Percentiles rank a stretch among this genome's conserved stretches.
Conservation (phyloP, 2,329 filamentous ascomycete species). For the Venturia pyrina region DNA sequence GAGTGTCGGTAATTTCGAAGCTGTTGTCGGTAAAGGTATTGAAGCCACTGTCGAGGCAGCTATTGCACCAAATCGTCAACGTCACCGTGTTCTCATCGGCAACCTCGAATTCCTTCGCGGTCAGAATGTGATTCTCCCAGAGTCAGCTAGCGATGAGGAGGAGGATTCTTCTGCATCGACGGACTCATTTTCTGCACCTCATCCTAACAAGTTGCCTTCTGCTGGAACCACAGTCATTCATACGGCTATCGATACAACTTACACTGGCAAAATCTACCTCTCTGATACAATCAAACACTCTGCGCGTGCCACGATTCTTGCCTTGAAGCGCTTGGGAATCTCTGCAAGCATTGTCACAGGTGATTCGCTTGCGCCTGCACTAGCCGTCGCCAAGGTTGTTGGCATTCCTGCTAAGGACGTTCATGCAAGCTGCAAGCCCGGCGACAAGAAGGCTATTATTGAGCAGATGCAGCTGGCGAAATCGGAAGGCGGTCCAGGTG, state of each 20-base stretch:
- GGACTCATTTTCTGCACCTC: slow-evolving; percentile 6
- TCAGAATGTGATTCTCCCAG: slow-evolving; percentile 56
- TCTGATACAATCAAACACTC: slow-evolving; percentile 87
- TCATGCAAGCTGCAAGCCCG: slow-evolving; percentile 77
- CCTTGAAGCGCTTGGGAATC: slow-evolving; percentile 75
- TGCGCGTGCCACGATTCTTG: slow-evolving; percentile 68
- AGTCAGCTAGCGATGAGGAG: slow-evolving; percentile 21
- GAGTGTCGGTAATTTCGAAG: slow-evolving; percentile 74
- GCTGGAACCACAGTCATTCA: slow-evolving; percentile 84
- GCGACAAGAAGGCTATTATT: slow-evolving; percentile 83
- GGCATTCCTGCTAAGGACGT: slow-evolving; percentile 70
- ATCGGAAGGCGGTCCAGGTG: slow-evolving; percentile 36
- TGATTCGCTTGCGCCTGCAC: slow-evolving; percentile 74
- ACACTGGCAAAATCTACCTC: slow-evolving; percentile 73
- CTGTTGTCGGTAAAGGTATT: slow-evolving; percentile 75
- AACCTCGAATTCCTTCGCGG: slow-evolving; percentile 69
- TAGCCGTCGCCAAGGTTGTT: slow-evolving; percentile 72
- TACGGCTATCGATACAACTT: slow-evolving; percentile 72
- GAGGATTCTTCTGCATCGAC: slow-evolving; percentile 24
- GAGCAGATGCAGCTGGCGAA: slow-evolving; percentile 56
- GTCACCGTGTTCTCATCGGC: slow-evolving; percentile 74
- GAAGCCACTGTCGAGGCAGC: slow-evolving; percentile 72
- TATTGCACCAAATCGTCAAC: slow-evolving; percentile 53
- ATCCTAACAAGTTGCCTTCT: slow-evolving; percentile 14
- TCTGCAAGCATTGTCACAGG: slow-evolving; percentile 88